These are phyloP conservation scores for Pelargonium citronellum DNA, from an alignment of 441 rosid species.

Conservation along the genomic window DNA sequence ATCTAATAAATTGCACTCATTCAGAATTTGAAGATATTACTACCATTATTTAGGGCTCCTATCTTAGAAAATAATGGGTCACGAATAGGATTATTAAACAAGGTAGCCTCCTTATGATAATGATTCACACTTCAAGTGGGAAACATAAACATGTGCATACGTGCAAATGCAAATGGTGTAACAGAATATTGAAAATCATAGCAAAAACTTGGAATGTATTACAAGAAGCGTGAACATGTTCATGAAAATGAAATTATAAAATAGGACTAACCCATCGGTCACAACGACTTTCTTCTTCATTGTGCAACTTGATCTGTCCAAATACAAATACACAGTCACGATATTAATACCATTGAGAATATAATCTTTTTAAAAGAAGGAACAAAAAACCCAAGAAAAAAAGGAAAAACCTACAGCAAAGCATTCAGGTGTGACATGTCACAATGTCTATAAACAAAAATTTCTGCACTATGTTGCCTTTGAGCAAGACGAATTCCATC, in stretches of 20 bases:
- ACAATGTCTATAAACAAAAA: conserved; percentile 67
- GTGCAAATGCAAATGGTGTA: no score
- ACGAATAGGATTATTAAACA: no score
- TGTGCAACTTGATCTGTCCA: conserved; percentile 61
- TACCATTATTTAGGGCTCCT: not conserved
- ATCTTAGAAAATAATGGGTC: not conserved
- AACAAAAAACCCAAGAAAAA: conserved; percentile 11
- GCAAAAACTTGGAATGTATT: no score
- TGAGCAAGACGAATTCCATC: conserved; percentile 89
- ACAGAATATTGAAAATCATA: no score
- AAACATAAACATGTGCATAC: no score
- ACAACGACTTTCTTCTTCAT: conserved; percentile 82
- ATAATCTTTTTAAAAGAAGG: not conserved
- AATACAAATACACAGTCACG: conserved; percentile 15
- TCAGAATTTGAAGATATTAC: not conserved
- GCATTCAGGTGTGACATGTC: conserved; percentile 71
- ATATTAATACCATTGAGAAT: conserved; percentile 14
- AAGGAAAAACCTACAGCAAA: conserved; percentile 50
- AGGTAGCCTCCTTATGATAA: no score
- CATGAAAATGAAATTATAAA: conserved; percentile 14
- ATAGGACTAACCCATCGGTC: conserved; percentile 70
- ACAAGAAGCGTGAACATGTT: conserved; percentile 12
- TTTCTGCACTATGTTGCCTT: conserved; percentile 50
- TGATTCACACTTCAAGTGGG: no score
- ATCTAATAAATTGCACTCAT: not conserved